Evolutionary conservation across 495 filamentous ascomycete species (phyloP), one percentile per base, ranked within the genome.

Genomic region (Aspergillus sparsus): DNA sequence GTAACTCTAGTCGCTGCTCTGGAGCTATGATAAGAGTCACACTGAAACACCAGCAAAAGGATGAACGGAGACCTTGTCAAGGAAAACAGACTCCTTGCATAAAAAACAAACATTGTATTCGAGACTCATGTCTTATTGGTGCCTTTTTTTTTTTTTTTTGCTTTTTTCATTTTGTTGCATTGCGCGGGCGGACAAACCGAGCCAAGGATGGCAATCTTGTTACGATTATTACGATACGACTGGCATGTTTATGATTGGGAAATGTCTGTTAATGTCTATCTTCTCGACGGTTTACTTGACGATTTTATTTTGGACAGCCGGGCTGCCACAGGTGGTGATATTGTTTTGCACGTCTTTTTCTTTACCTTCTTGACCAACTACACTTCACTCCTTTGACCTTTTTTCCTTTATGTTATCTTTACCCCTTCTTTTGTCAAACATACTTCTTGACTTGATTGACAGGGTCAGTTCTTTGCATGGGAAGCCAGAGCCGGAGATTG

Each of bases 151-250:
- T 27, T 53, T 61, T 52, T 41, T 51, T 53, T 57, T 18, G 42
- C 68, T 66, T 73, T 61, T 53, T 39, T 15, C 16, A 55, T 61
- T 53, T 31, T 62, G 51, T 63, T 66, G 63, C 63, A 60, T 66
- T 52, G 60, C 50, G 63, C 36, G 58, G 39, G 61, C 41, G 58
- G 46, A 31, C 45, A 53, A 54, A 53, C 51, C 60, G 52, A 52
- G 49, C 56, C 44, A 42, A 53, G 57, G 57, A 58, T 53, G 66
- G 66, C 61, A 57, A 45, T 61, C 57, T 50, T 65, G 57, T 63
- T 60, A 68, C 64, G 62, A 65, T 65, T 68, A 54, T 44, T 57
- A 68, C 63, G 62, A 65, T 65, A 65, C 52, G 61, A 65, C 60
- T 63, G 60, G 49, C 57, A 62, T 60, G 66, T 65, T 65, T 68